Conservation (phyloP, 2,329 filamentous ascomycete species). For the Aureobasidium subglaciale region DNA sequence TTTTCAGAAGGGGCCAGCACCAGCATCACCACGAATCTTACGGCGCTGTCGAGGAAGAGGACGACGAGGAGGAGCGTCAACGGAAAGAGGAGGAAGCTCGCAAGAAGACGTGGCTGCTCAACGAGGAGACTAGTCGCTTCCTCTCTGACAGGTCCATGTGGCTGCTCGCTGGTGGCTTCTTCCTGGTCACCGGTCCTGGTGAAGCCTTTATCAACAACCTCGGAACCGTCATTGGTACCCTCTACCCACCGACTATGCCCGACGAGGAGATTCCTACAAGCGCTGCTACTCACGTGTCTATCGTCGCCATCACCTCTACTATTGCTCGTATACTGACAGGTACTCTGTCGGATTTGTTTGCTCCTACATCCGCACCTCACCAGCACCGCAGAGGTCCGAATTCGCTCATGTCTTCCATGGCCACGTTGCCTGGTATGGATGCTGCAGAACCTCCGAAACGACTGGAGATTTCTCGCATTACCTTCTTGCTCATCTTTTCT, state of each 20-base stretch:
- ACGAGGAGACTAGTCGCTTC: conserved; percentile 81
- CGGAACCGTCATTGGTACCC: conserved; percentile 83
- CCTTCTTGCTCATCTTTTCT: conserved; percentile 70
- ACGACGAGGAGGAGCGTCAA: conserved; percentile 38
- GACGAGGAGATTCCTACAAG: conserved; percentile 44
- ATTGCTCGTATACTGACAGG: conserved; percentile 85
- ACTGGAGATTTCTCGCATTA: conserved; percentile 67
- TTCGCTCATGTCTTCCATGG: conserved; percentile 36
- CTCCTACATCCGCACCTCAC: conserved; percentile 47
- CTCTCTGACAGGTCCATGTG: conserved; percentile 90
- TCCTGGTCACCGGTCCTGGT: conserved; percentile 88
- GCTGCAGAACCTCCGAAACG: conserved; percentile 21
- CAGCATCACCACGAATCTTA: conserved; percentile 44
- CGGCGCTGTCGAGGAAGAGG: conserved; percentile 52
- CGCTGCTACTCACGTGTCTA: conserved; percentile 82
- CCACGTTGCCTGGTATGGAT: conserved; percentile 25
- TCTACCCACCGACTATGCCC: conserved; percentile 55
- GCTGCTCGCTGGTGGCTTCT: conserved; percentile 84
- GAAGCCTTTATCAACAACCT: conserved; percentile 98
- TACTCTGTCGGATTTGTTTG: conserved; percentile 79
- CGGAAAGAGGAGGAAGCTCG: conserved; percentile 49
- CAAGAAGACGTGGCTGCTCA: conserved; percentile 86
- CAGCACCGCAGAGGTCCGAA: conserved; percentile 46
- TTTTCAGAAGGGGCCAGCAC: conserved; percentile 55
- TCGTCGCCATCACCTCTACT: conserved; percentile 84